Evolutionary conservation across 345 rosid species (phyloP), one percentile per base, ranked within the genome.

Genomic region (Clausena lansium): DNA sequence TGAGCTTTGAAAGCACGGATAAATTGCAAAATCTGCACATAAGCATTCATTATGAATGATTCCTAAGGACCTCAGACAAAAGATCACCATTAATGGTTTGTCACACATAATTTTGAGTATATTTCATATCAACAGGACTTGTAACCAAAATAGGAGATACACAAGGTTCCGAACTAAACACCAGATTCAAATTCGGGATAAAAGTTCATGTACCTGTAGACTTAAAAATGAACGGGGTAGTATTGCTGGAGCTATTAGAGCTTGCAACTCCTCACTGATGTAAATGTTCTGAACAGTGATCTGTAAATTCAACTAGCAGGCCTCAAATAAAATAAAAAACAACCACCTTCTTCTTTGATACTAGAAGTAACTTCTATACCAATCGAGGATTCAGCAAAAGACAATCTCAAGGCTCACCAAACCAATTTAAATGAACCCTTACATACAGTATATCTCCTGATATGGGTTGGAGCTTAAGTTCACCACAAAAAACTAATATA

Each of bases 211-310:
- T 55, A 93, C 98, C 94, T 93, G 97, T 66, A 95, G 87, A 85
- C 86, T 95, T 72, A 92, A 65, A 75, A 89, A 91, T 47, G 95
- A 87, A 54, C 98, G 89, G 6, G 98, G 98, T 33, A 93, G 85
- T 70, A 95, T 27, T 7, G 99, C 99, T 68, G 98, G 99, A 87
- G 97, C 91, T 39, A 93, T 88, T 32, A 93, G 78, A 81, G 92
- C 87, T 88, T 93, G 98, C 81, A 93, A 76, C 81, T 89, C 87
- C 73, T 89, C 93, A 71, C 88, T 93, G 86, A 95, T 93, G 75
- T 83, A 90, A 67, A 94, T 85, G 80, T 93, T 84, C 86, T 91
- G 92, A 78, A 93, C 66, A 78, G 88, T 87, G 78, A 95, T 84
- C 98, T 95, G 95, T 82, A 87, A 65, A 73, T 25, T 41, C 74